These are phyloP conservation scores for Monsonia emarginata DNA, from an alignment of 441 rosid species.

Conservation along the genomic window DNA sequence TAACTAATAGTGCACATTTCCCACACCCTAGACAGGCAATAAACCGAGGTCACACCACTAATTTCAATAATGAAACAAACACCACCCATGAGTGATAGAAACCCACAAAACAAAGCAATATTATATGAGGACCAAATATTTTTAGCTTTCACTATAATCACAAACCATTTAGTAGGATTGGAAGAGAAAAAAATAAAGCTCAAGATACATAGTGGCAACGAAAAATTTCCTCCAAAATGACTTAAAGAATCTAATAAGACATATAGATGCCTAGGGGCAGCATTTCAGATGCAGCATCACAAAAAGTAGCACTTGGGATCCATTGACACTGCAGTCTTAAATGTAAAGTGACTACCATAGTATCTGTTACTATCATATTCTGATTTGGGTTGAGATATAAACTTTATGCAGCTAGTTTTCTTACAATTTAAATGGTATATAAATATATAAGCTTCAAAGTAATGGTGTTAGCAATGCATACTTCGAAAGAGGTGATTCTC, in stretches of 20 bases:
- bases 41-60: not conserved
- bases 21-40: not conserved
- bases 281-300: not conserved
- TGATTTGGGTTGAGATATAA: not conserved
- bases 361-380: not conserved
- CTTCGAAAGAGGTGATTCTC: conserved; percentile 27
- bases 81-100: not conserved
- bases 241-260: not conserved
- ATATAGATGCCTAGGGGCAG: not conserved
- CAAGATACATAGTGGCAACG: not conserved
- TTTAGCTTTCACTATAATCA: not conserved
- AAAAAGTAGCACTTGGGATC: not conserved
- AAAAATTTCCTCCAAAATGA: not conserved
- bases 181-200: too few relatives aligned
- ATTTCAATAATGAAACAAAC: not conserved
- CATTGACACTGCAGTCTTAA: not conserved
- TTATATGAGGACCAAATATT: not conserved
- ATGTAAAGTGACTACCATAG: not conserved
- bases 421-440: not conserved
- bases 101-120: not conserved
- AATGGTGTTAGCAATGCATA: conserved; percentile 5
- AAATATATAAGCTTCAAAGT: not conserved
- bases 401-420: not conserved
- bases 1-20: not conserved
- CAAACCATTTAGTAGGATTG: not conserved